These are phyloP conservation scores for Debaryomyces sp. DNA, from an alignment of 1,139 yeast genomes.

Conservation along the genomic window DNA sequence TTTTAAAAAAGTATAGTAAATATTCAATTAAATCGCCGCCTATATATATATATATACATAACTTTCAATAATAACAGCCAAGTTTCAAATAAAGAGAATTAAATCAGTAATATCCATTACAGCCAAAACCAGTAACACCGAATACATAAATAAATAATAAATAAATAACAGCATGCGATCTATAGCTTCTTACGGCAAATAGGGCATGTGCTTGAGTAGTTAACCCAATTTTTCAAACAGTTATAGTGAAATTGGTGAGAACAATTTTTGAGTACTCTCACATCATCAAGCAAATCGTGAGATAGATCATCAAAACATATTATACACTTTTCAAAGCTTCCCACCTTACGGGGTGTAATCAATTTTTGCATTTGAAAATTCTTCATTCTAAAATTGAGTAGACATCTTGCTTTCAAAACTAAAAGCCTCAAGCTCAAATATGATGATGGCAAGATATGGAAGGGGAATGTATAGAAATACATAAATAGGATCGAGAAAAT, in stretches of 20 bases:
- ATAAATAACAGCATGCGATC: not conserved
- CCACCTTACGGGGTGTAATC: constrained; percentile 12
- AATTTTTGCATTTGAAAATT: constrained; percentile 22
- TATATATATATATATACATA: not conserved
- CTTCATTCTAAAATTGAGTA: constrained; percentile 34
- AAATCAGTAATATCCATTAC: not conserved
- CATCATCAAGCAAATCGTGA: constrained; percentile 15
- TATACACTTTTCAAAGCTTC: constrained; percentile 22
- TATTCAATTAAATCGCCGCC: not conserved
- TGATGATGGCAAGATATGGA: constrained; percentile 48
- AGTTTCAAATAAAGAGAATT: not conserved
- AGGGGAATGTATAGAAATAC: constrained; percentile 44
- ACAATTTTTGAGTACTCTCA: constrained; percentile 35
- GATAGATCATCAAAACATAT: constrained; percentile 28
- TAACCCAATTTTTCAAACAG: constrained; percentile 51
- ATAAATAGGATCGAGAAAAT: constrained; percentile 39
- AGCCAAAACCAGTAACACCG: not conserved
- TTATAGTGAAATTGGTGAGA: constrained; percentile 47
- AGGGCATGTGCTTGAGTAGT: constrained; percentile 48
- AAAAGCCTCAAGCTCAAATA: constrained; percentile 36
- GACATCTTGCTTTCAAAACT: constrained; percentile 33
- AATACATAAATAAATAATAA: not conserved
- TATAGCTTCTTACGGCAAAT: constrained; percentile 38
- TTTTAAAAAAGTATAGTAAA: constrained; percentile 1
- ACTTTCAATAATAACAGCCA: not conserved